These are phyloP conservation scores for Candida saitoana DNA, from an alignment of 805 yeast genomes.

Conservation along the genomic window DNA sequence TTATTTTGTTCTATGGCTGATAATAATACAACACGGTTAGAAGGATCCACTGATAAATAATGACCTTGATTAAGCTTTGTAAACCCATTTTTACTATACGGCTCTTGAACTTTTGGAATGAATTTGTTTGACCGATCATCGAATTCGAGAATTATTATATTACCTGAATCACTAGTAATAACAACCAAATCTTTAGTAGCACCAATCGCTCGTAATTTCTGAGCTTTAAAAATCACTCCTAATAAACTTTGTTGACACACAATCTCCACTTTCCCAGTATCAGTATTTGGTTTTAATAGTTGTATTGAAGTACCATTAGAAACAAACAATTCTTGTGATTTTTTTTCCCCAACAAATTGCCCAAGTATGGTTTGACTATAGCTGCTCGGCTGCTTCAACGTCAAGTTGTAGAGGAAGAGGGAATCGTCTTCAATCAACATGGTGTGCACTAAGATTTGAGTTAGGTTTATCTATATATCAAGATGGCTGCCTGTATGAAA, in stretches of 20 bases:
- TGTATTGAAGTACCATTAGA: constrained; percentile 55
- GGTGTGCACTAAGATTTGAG: background rate
- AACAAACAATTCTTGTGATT: constrained; percentile 59
- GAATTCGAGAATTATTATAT: constrained; percentile 51
- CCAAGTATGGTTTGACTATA: constrained; percentile 60
- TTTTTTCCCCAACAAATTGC: constrained; percentile 50
- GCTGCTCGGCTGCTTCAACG: constrained; percentile 59
- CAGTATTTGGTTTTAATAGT: constrained; percentile 48
- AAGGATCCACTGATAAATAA: constrained; percentile 65
- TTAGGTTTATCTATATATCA: too few species aligned
- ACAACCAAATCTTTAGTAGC: constrained; percentile 54
- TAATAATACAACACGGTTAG: constrained; percentile 63
- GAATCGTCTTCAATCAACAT: constrained; percentile 21
- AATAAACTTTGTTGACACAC: constrained; percentile 46
- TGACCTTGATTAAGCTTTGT: constrained; percentile 75
- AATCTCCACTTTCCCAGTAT: constrained; percentile 51
- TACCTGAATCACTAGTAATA: constrained; percentile 78
- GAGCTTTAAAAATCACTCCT: constrained; percentile 54
- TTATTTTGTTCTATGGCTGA: constrained; percentile 73
- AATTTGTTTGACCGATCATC: constrained; percentile 35
- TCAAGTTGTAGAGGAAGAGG: constrained; percentile 63
- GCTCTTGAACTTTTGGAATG: constrained; percentile 53
- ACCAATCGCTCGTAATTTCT: constrained; percentile 51
- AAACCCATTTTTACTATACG: constrained; percentile 70
- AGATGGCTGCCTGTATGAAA: background rate